Base-by-base conservation (phyloP, 164 flowering plant genomes). In the Sedum album region DNA sequence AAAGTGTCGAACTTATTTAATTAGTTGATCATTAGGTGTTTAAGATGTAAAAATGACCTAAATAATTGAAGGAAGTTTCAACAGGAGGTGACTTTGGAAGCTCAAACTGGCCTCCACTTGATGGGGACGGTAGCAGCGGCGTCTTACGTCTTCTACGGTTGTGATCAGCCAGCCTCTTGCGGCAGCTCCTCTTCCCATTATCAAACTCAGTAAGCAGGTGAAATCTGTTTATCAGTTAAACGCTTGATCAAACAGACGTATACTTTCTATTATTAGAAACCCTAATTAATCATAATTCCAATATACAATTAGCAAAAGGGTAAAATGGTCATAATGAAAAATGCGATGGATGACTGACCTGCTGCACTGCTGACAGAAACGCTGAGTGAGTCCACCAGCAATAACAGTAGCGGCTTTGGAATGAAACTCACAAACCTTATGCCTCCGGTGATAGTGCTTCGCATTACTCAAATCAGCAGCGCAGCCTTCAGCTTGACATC, bases 341-440 rank as follows among this genome's bases (percentile, higher is more conserved):
- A 31, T 17, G n/a, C 18, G 13, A 35, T 2, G 5, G 1, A 25
- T 6, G 18, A 33, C 31, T 8, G 23, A 33, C 99, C 99, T 87
- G 96, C 99, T 91, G 69, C 99, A 94, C 70, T 94, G 99, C 67
- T 94, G 99, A 77, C 99, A 94, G 84, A 94, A 94, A 15, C 99
- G 88, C 85, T 90, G 97, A 62, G 93, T 87, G 68, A 87, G 61
- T 31, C 96, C 97, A 73, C 74, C 77, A 73, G 85, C 85, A 70
- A 89, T 70, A 67, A 91, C 99, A 38, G 88, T 83, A 28, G 96
- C 68, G 13, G 97, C 88, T 60, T 94, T 94, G 69, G 99, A 91
- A 82, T 94, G 99, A 66, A 83, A 84, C 87, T 91, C 97, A 72
- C 99, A 94, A 51, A 94, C 97, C 81, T 89, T 91, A 67, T 94